These are phyloP conservation scores for Prunus mume DNA, from an alignment of 306 rosid species.

Conservation along the genomic window DNA sequence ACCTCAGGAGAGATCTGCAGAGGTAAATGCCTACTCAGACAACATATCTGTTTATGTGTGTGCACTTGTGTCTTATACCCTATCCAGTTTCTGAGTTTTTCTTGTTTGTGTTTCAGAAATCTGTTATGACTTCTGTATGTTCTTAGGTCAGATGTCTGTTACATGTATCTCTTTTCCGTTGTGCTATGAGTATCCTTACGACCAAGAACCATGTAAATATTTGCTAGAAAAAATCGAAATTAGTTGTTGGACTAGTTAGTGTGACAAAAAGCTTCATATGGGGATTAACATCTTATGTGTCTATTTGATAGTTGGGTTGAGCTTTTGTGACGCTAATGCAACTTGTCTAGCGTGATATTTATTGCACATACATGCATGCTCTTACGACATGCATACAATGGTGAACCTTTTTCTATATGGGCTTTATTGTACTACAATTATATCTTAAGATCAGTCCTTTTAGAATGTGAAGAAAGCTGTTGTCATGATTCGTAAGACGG, in stretches of 20 bases:
- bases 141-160: background rate
- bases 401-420: background rate
- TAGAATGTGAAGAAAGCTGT: background rate
- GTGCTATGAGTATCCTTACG: background rate
- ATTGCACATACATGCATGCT: background rate
- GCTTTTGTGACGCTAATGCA: background rate
- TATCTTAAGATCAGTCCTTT: background rate
- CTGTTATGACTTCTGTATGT: background rate
- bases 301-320: background rate
- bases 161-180: background rate
- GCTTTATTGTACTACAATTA: background rate
- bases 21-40: conserved; percentile 43
- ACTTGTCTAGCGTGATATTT: background rate
- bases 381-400: background rate
- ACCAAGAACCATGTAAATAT: background rate
- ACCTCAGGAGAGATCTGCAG: conserved; percentile 58
- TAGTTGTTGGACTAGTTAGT: background rate
- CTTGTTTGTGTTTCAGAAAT: background rate
- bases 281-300: background rate
- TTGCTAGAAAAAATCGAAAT: background rate
- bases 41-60: background rate
- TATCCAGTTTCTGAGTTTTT: background rate
- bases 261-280: background rate
- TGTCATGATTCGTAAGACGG: background rate
- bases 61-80: background rate